These are phyloP conservation scores for Chytriomyces hyalinus DNA, from an alignment of 192 early-diverging fungal species.

Conservation along the genomic window DNA sequence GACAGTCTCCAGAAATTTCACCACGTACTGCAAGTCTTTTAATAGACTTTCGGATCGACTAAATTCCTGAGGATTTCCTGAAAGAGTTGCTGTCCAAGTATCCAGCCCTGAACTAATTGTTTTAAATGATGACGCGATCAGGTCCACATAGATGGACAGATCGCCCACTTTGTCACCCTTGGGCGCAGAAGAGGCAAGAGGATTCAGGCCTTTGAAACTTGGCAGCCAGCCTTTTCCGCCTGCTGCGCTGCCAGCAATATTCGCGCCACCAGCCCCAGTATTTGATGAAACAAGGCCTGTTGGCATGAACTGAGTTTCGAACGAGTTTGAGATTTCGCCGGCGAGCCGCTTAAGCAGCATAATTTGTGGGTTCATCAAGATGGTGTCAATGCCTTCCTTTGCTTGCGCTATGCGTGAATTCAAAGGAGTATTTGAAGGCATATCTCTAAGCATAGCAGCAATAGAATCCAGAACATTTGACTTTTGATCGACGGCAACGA, in stretches of 20 bases:
- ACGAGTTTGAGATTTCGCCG: conserved; percentile 14
- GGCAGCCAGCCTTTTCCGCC: neutral
- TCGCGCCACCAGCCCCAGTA: neutral
- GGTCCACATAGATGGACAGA: neutral
- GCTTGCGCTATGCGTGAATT: neutral
- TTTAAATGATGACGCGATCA: neutral
- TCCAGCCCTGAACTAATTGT: neutral
- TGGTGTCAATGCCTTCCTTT: neutral
- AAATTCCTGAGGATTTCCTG: neutral
- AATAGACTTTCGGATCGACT: neutral
- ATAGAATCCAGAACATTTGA: neutral
- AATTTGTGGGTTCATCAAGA: neutral
- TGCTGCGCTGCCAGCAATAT: neutral
- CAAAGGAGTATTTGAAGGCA: neutral
- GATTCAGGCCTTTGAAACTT: neutral
- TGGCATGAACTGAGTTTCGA: neutral
- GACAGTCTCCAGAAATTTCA: conserved; percentile 13
- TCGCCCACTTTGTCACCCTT: conserved; percentile 23
- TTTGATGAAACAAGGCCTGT: too few species aligned
- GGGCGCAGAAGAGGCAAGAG: neutral
- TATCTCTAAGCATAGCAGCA: neutral
- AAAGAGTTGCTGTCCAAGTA: conserved; percentile 8
- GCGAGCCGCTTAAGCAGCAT: conserved; percentile 4
- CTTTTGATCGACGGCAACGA: conserved; percentile 13
- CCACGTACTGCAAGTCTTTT: neutral